Base-by-base conservation (phyloP, 1,284 basidiomycete species). In the Melampsora americana region DNA sequence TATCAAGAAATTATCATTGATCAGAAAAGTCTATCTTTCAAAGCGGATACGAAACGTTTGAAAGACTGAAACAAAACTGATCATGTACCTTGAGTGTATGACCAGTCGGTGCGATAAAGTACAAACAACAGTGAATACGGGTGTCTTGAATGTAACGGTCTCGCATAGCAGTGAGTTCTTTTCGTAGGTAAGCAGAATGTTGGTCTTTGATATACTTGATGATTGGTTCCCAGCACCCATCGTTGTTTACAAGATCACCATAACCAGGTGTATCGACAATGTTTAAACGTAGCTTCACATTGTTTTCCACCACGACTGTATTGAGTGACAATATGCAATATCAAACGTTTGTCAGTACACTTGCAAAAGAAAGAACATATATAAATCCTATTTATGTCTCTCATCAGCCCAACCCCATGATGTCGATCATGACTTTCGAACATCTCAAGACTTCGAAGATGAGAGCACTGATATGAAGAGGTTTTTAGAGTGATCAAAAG, bases 181-280 rank as follows among this genome's bases (percentile, higher is more conserved):
- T 99, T 83, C 96, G 91, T 77, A 99, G 89, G 85, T 98, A 99
- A 64, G 95, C 93, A 82, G 92, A 95, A 86, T 99, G 95, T 84
- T 99, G 95, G 86, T 99, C 96, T 82, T 87, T 85, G 83, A 84
- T 84, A 82, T 84, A 77, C 46, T 48, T 70, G 42, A 69, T 66
- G 66, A 77, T 70, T 32, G 14, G 56, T 39, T 86, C 90, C 69
- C 80, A 93, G 91, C 96, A 98, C 84, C 92, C 92, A 84, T 99
- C 96, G 84, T 99, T 99, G 88, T 99, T 97, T 83, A 99, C 90
- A 82, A 95, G 92, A 87, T 99, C 96, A 72, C 95, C 96, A 82
- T 96, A 99, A 50, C 96, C 95, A 72, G 95, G 95, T 6, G 96
- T 99, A 84, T 99, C 96, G 80, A 99, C 93, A 79, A 99, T 97